These are phyloP conservation scores for Sporothrix curviconia DNA, from an alignment of 2,329 filamentous ascomycete genomes.

Conservation along the genomic window DNA sequence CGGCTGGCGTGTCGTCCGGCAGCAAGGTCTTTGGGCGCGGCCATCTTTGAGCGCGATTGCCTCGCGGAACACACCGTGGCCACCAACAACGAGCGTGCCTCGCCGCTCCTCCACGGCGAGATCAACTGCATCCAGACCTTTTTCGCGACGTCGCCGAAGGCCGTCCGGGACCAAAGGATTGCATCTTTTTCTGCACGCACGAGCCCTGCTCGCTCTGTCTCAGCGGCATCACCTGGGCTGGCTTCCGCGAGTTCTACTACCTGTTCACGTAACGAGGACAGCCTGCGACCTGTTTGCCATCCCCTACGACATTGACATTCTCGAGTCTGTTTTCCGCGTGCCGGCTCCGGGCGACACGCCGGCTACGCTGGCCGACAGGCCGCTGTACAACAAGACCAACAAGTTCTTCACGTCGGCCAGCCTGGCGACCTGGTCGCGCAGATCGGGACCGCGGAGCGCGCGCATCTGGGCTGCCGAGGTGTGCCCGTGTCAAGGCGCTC, in stretches of 20 bases:
- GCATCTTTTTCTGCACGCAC: slow-evolving; percentile 53
- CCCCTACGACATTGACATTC: slow-evolving; percentile 52
- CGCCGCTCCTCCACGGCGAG: slow-evolving; percentile 52
- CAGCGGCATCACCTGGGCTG: slow-evolving; percentile 52
- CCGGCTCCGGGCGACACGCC: slow-evolving; percentile 32
- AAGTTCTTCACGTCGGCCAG: slow-evolving; percentile 46
- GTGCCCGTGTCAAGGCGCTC: slow-evolving; percentile 40
- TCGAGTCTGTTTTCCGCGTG: slow-evolving; percentile 50
- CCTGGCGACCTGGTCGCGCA: slow-evolving; percentile 35
- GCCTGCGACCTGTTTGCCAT: slow-evolving; percentile 48
- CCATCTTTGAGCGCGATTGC: slow-evolving; percentile 39
- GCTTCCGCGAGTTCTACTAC: slow-evolving; percentile 51
- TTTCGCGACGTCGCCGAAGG: slow-evolving; percentile 35
- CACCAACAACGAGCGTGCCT: slow-evolving; percentile 50
- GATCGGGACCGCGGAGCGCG: slow-evolving; percentile 31
- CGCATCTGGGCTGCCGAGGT: slow-evolving; percentile 36
- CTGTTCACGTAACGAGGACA: slow-evolving; percentile 55
- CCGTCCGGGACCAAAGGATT: slow-evolving; percentile 34
- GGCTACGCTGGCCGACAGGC: slow-evolving; percentile 31
- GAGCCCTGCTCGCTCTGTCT: slow-evolving; percentile 54
- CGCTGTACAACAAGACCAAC: slow-evolving; percentile 49
- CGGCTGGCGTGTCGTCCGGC: slow-evolving; percentile 42
- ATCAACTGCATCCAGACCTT: slow-evolving; percentile 56
- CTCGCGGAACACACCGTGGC: slow-evolving; percentile 42
- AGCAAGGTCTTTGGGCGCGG: slow-evolving; percentile 52